A percentile compares a stretch with the other conserved stretches of the same genome.
Evolutionary conservation across 2,329 filamentous ascomycete species (phyloP).

Genomic region (Coniochaeta hoffmannii): DNA sequence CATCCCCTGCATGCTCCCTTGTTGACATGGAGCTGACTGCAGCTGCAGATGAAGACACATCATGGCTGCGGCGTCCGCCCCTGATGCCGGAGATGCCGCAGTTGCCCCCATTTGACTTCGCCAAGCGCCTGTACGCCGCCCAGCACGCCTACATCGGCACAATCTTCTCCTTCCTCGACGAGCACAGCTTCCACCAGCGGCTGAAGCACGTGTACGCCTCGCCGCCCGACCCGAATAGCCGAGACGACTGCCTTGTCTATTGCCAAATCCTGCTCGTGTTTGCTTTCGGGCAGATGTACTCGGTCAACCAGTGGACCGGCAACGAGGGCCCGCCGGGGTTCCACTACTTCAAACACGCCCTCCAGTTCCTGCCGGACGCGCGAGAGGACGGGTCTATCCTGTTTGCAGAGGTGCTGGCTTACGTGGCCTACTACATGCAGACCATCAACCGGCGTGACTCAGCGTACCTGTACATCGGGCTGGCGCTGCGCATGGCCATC

Average conservation of each 20-base stretch:
- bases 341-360: conserved; percentile 39
- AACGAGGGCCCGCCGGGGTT: conserved; percentile 43
- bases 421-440: conserved; percentile 45
- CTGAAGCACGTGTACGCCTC: conserved; percentile 32
- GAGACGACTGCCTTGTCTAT: conserved; percentile 37
- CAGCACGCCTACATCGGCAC: conserved; percentile 44
- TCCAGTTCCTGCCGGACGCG: conserved; percentile 40
- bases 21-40: not conserved
- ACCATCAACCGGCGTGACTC: conserved; percentile 43
- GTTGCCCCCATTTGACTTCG: conserved; percentile 38
- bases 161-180: conserved; percentile 41
- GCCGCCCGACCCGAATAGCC: conserved; percentile 30
- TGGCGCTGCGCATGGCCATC: conserved; percentile 45
- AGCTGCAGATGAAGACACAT: conserved; percentile 5
- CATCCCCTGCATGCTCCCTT: not conserved
- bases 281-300: conserved; percentile 44
- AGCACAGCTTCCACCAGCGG: conserved; percentile 32
- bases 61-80: conserved; percentile 7
- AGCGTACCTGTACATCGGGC: conserved; percentile 41
- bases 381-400: conserved; percentile 43
- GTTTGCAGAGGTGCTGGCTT: conserved; percentile 41
- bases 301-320: conserved; percentile 43
- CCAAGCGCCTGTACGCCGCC: conserved; percentile 35
- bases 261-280: conserved; percentile 41
- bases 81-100: conserved; percentile 8